phyloP scores from a whole-genome alignment of 2,329 filamentous ascomycete genomes.

The Clarireedia monteithiana region DNA sequence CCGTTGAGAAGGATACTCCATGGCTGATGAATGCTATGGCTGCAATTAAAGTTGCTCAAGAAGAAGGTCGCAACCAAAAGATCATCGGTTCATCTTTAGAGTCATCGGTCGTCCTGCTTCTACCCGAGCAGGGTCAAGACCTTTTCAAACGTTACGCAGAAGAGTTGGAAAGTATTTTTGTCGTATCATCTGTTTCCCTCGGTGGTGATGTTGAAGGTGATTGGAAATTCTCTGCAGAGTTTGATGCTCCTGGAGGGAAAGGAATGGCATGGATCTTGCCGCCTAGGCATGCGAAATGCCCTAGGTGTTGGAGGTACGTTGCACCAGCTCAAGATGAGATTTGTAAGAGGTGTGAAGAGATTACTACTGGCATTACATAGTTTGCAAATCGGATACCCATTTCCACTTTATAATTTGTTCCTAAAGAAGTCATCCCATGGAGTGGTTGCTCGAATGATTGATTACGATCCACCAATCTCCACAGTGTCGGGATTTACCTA shows the following conservation, averaged over 20 bases:
- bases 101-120: slow-evolving; percentile 55
- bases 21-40: slow-evolving; percentile 36
- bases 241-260: slow-evolving; percentile 20
- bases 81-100: slow-evolving; percentile 74
- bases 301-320: slow-evolving; percentile 81
- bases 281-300: slow-evolving; percentile 61
- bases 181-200: slow-evolving; percentile 57
- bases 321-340: slow-evolving; percentile 57
- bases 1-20: slow-evolving; percentile 16
- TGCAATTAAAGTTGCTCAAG: slow-evolving; percentile 68
- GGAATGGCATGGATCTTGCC: slow-evolving; percentile 29
- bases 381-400: too few species aligned
- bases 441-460: too few species aligned
- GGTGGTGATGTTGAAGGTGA: slow-evolving; percentile 36
- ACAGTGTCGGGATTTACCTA: too few species aligned
- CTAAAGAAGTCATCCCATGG: too few species aligned
- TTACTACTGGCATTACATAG: too few species aligned
- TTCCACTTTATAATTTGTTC: too few species aligned
- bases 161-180: slow-evolving; percentile 51
- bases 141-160: slow-evolving; percentile 26
- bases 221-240: slow-evolving; percentile 34
- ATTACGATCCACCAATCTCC: too few species aligned
- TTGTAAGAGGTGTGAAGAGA: slow-evolving; percentile 58
- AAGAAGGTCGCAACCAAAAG: slow-evolving; percentile 64
- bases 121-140: slow-evolving; percentile 31